Conservation (phyloP, 495 filamentous ascomycete genomes). For the Aspergillus saccharolyticus region DNA sequence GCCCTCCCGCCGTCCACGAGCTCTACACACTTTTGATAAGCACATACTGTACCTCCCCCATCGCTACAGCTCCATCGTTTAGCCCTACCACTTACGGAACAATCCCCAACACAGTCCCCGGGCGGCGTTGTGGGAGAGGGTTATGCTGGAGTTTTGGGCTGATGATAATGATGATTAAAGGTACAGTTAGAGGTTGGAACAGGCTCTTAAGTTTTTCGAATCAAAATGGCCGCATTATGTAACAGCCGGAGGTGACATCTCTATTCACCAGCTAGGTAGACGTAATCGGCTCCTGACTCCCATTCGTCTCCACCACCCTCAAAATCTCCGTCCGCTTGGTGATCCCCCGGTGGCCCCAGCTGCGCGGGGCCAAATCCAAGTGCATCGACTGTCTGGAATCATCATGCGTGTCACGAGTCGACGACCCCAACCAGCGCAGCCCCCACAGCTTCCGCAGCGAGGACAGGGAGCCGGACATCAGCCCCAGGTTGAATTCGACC, state of each 20-base stretch:
- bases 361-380: background rate
- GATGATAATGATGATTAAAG: too few relatives aligned
- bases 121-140: too few relatives aligned
- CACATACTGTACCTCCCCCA: background rate
- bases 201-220: too few relatives aligned
- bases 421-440: background rate
- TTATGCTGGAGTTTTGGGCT: too few relatives aligned
- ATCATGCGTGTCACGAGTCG: background rate
- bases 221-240: too few relatives aligned
- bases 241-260: too few relatives aligned
- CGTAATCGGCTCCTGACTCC: conserved; percentile 4
- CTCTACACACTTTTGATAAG: background rate
- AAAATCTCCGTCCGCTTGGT: conserved; percentile 6
- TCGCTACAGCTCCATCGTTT: too few relatives aligned
- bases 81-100: too few relatives aligned
- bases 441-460: conserved; percentile 1
- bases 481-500: conserved; percentile 17
- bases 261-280: background rate
- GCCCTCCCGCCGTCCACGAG: background rate
- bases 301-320: conserved; percentile 1
- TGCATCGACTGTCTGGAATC: background rate
- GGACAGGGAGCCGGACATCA: conserved; percentile 13
- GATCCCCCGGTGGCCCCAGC: conserved; percentile 1
- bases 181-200: too few relatives aligned
- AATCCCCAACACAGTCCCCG: too few relatives aligned